Percentiles rank a stretch among this genome's conserved stretches.
These are phyloP conservation scores for Adansonia grandidieri DNA, from an alignment of 441 rosid genomes.

Conservation along the genomic window DNA sequence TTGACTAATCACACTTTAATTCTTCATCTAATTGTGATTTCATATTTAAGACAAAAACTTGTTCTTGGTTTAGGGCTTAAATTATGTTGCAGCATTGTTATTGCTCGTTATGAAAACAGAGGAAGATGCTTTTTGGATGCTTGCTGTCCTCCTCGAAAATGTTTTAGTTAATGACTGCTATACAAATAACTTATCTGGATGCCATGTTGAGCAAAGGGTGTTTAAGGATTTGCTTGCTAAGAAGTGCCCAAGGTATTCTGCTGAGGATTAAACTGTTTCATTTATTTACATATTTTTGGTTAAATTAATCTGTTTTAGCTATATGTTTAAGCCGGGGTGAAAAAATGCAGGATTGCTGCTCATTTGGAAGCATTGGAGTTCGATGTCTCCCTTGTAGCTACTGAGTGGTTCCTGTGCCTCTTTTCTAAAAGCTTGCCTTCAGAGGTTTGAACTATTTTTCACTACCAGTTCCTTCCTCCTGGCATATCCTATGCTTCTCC, in stretches of 20 bases:
- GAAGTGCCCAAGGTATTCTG: conserved; percentile 76
- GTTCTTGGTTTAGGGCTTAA: conserved; percentile 69
- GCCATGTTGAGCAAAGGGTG: conserved; percentile 97
- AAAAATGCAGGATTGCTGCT: conserved; percentile 71
- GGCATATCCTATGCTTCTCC: too few species aligned
- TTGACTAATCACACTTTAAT: background rate
- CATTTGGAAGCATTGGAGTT: conserved; percentile 90
- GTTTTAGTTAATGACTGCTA: conserved; percentile 96
- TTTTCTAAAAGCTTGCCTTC: conserved; percentile 98
- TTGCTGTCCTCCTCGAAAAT: conserved; percentile 90
- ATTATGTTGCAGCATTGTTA: conserved; percentile 89
- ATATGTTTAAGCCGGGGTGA: background rate
- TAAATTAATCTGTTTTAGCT: conserved; percentile 5
- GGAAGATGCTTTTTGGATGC: conserved; percentile 99
- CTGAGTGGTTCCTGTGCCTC: conserved; percentile 98
- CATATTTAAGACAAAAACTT: conserved; percentile 10
- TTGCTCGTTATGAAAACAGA: conserved; percentile 99
- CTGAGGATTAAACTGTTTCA: background rate
- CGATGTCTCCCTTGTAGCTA: conserved; percentile 96
- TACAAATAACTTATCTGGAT: conserved; percentile 88
- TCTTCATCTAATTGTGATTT: background rate
- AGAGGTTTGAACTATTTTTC: conserved; percentile 58
- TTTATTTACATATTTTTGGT: background rate
- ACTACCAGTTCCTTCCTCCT: background rate
- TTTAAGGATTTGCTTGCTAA: conserved; percentile 86